phyloP scores from a whole-genome alignment of 1,139 yeast genomes.

The Zygosaccharomyces sapae region DNA sequence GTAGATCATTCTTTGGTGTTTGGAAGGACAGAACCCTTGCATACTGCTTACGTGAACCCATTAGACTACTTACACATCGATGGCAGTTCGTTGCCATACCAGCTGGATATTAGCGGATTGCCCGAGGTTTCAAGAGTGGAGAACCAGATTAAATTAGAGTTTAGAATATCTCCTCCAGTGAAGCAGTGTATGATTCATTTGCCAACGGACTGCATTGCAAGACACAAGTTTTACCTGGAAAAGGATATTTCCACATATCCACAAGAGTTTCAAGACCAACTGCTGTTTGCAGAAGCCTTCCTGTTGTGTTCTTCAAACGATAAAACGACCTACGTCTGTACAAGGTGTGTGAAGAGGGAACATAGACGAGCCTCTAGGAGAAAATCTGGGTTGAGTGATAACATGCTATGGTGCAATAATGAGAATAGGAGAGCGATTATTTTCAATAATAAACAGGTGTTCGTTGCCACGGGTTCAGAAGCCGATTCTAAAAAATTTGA shows the following conservation, averaged over 20 bases:
- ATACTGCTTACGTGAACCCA: slow-evolving; percentile 22
- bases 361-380: slow-evolving; percentile 89
- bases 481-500: slow-evolving; percentile 48
- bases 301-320: slow-evolving; percentile 48
- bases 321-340: slow-evolving; percentile 70
- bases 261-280: slow-evolving; percentile 48
- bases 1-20: slow-evolving; percentile 31
- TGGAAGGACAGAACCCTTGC: slow-evolving; percentile 28
- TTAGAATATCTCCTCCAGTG: slow-evolving; percentile 70
- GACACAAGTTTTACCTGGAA: slow-evolving; percentile 70
- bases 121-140: slow-evolving; percentile 88
- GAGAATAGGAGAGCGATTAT: slow-evolving; percentile 78
- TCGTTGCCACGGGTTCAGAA: slow-evolving; percentile 65
- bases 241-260: slow-evolving; percentile 43
- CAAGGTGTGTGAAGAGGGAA: slow-evolving; percentile 85
- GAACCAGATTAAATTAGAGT: slow-evolving; percentile 79
- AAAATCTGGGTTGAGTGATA: slow-evolving; percentile 64
- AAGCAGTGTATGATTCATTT: slow-evolving; percentile 65
- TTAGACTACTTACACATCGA: slow-evolving; percentile 27
- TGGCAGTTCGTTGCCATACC: slow-evolving; percentile 50
- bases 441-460: slow-evolving; percentile 84
- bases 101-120: slow-evolving; percentile 54
- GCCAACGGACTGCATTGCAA: slow-evolving; percentile 82
- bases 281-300: slow-evolving; percentile 62
- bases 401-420: slow-evolving; percentile 71